Evolutionary conservation across 805 yeast species (phyloP), one percentile per base, ranked within the genome.

Genomic region (Torulaspora quercuum): DNA sequence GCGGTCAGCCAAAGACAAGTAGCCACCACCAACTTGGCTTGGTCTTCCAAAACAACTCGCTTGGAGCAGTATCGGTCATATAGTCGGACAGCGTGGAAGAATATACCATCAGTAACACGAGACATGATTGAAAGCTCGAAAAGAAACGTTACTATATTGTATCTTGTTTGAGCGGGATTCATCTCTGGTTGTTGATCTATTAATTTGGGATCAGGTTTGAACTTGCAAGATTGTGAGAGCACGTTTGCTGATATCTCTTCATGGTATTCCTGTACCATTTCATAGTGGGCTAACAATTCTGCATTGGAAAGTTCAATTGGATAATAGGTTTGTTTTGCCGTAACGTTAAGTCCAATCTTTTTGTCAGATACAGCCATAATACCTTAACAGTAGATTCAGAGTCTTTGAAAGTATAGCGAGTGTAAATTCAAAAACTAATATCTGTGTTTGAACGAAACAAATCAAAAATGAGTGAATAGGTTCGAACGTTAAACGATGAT

Each of bases 1-100:
- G 95, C 80, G 2, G 95, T 86, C 20, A 90, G 73, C 97, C 97
- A 90, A 22, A 90, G 66, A 43, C 95, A 86, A 4, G 95, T 86
- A 43, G 95, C 83, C 20, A 94, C 87, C 7, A 90, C 90, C 36
- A 90, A 70, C 61, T 89, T 96, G 44, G 86, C 80, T 63, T 89
- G 97, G 40, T 84, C 89, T 48, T 80, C 76, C 45, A 83, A 72
- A 1, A 89, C 92, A 6, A 88, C 78, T 50, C 97, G 72, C 51
- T 80, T 82, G 35, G 95, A 82, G 57, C 95, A 84, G 65, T 90
- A 90, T 44, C 97, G 75, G 60, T 90, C 98, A 44, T 90, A 83
- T 35, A 89, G 70, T 50, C 81, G 79, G 25, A 81, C 77, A 0
- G 82, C 78, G 56, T 78, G 68, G 76, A 77, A 66, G 68, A 78